Base-by-base conservation (phyloP, 441 rosid genomes). In the Hura crepitans region DNA sequence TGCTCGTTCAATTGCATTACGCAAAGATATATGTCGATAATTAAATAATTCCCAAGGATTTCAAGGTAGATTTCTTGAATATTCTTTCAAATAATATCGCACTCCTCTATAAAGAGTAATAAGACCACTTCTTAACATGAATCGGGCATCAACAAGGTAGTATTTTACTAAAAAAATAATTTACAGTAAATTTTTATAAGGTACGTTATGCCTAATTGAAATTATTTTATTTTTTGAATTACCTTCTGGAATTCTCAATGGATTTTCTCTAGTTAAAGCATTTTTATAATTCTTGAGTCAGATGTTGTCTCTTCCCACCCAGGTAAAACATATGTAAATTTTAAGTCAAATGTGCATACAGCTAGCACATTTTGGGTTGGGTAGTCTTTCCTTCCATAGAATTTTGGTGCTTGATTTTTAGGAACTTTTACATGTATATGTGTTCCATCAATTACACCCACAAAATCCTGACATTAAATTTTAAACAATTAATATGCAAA, bases 51-150 rank as follows among this genome's bases (percentile, higher is more conserved):
- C 66, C 3, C 8, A 0, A 13, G 51, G 2, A 43, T 66, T 66
- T 49, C 1, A 1, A 22, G 66, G 72, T 33, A 54, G 25, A 9
- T 54, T 37, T 62, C 65, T n/a, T 30, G 54, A 13, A 28, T 43
- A 39, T 11, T 56, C 37, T 47, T 65, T 65, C 15, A 66, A 47
- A 33, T 56, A 51, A 31, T 73, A 73, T 15, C 60, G 20, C 11
- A 22, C 51, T 45, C n/a, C n/a, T n/a, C n/a, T n/a, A n/a, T n/a
- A n/a, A n/a, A n/a, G n/a, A n/a, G n/a, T n/a, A n/a, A n/a, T n/a
- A n/a, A n/a, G n/a, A n/a, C n/a, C n/a, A n/a, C n/a, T n/a, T n/a
- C n/a, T 49, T 33, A 59, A 59, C 9, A 54, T 27, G 15, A 60
- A 61, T 5, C 57, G 2, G 11, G 2, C 56, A 62, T 74, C 58